These are phyloP conservation scores for Chaetomium olivaceum DNA, from an alignment of 2,329 filamentous ascomycete genomes.

Conservation along the genomic window DNA sequence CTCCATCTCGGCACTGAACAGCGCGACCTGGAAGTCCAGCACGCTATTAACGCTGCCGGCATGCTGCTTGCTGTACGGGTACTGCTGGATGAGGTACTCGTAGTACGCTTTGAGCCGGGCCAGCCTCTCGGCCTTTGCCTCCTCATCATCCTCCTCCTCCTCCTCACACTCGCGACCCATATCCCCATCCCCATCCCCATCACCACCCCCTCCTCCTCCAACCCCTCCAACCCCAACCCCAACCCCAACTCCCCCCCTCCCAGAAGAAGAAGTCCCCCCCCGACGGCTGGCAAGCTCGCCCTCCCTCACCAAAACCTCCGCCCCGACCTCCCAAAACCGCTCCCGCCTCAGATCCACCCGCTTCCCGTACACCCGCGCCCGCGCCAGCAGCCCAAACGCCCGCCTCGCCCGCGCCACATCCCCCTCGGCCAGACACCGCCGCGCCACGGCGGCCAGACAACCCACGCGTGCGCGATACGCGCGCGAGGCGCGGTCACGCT, in stretches of 20 bases:
- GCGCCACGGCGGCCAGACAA: slow-evolving; percentile 68
- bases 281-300: too few species aligned
- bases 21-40: slow-evolving; percentile 76
- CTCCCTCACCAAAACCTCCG: slow-evolving; percentile 75
- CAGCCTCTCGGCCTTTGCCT: slow-evolving; percentile 42
- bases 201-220: not conserved
- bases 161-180: not conserved
- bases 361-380: slow-evolving; percentile 51
- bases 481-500: slow-evolving; percentile 21
- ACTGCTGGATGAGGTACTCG: slow-evolving; percentile 73
- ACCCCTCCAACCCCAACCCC: not conserved
- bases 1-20: slow-evolving; percentile 81
- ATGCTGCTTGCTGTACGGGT: slow-evolving; percentile 66
- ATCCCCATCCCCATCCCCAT: slow-evolving; percentile 11
- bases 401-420: slow-evolving; percentile 72
- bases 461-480: slow-evolving; percentile 56
- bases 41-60: slow-evolving; percentile 61
- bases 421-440: slow-evolving; percentile 68
- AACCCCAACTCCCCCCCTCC: not conserved
- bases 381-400: slow-evolving; percentile 73
- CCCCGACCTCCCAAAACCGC: slow-evolving; percentile 78
- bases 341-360: slow-evolving; percentile 68
- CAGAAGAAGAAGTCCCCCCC: too few species aligned
- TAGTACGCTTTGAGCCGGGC: slow-evolving; percentile 62
- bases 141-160: slow-evolving; percentile 1